Conservation (phyloP, 2,329 filamentous ascomycete genomes). For the Xylaria sp. region DNA sequence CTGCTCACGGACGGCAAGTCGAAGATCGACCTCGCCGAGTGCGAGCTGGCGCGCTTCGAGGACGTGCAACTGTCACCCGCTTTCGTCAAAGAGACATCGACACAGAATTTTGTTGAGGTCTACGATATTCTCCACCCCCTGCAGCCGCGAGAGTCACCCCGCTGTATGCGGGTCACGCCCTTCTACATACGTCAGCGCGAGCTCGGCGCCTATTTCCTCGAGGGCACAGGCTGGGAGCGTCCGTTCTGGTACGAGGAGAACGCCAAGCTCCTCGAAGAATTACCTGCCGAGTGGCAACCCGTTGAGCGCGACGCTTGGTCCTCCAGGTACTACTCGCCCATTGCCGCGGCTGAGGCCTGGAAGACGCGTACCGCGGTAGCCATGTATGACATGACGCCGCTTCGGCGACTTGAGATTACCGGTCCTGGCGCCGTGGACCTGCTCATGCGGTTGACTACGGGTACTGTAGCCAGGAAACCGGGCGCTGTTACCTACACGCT, state of each 20-base stretch:
- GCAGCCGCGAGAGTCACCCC: conserved; percentile 34
- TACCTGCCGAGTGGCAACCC: conserved; percentile 32
- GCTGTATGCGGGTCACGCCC: conserved; percentile 29
- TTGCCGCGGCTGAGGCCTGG: conserved; percentile 36
- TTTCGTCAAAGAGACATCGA: conserved; percentile 35
- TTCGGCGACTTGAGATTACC: conserved; percentile 35
- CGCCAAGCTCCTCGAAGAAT: conserved; percentile 27
- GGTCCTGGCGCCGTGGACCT: conserved; percentile 33
- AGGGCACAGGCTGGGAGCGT: conserved; percentile 31
- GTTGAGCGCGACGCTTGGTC: conserved; percentile 36
- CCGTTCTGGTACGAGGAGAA: conserved; percentile 36
- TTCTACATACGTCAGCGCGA: conserved; percentile 36
- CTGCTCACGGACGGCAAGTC: conserved; percentile 35
- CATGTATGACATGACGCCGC: conserved; percentile 39
- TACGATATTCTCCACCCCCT: conserved; percentile 38
- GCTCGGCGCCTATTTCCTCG: conserved; percentile 36
- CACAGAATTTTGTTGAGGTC: conserved; percentile 35
- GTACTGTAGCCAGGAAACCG: conserved; percentile 33
- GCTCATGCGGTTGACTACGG: conserved; percentile 36
- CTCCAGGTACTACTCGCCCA: conserved; percentile 34
- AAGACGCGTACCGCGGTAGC: conserved; percentile 35
- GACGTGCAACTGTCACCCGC: conserved; percentile 32
- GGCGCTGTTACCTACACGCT: conserved; percentile 36
- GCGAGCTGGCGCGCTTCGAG: conserved; percentile 37
- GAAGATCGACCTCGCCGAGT: conserved; percentile 33